Percentiles rank a stretch among this genome's conserved stretches.
These are phyloP conservation scores for Xerocomus brunneocitrinus DNA, from an alignment of 768 basidiomycete genomes.

Conservation along the genomic window DNA sequence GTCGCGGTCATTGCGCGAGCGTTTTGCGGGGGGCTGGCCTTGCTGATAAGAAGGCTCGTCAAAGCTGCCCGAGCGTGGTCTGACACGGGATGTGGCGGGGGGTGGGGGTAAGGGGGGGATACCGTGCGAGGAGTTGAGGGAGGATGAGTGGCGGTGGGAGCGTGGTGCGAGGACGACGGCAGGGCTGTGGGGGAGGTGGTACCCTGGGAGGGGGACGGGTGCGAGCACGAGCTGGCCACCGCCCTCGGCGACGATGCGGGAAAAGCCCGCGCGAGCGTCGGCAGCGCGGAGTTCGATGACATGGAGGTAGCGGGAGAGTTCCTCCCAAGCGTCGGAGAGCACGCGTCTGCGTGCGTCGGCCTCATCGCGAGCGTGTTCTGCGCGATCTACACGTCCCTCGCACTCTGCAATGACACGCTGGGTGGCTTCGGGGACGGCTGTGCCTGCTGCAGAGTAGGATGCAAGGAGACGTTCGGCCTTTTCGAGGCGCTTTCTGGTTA, in stretches of 20 bases:
- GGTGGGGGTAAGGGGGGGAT: slow-evolving; percentile 38
- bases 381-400: slow-evolving; percentile 46
- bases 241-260: slow-evolving; percentile 41
- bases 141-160: slow-evolving; percentile 19
- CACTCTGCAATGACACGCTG: slow-evolving; percentile 39
- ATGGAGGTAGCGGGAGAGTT: slow-evolving; percentile 46
- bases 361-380: slow-evolving; percentile 53
- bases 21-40: slow-evolving; percentile 47
- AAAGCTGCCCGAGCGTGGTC: slow-evolving; percentile 42
- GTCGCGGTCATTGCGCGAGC: slow-evolving; percentile 38
- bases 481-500: slow-evolving; percentile 43
- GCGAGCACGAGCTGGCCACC: slow-evolving; percentile 42
- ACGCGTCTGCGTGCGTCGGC: slow-evolving; percentile 44
- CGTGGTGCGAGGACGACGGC: slow-evolving; percentile 28
- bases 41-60: slow-evolving; percentile 27
- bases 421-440: slow-evolving; percentile 28
- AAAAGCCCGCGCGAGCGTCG: slow-evolving; percentile 48
- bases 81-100: slow-evolving; percentile 31
- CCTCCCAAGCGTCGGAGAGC: slow-evolving; percentile 46
- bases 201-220: slow-evolving; percentile 29
- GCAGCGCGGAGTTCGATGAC: slow-evolving; percentile 41
- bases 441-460: slow-evolving; percentile 23
- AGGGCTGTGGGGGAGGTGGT: slow-evolving; percentile 16
- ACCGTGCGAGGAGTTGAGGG: slow-evolving; percentile 27
- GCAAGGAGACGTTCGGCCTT: slow-evolving; percentile 46